Conservation (phyloP, 116 monocot genomes). For the Zostera marina region DNA sequence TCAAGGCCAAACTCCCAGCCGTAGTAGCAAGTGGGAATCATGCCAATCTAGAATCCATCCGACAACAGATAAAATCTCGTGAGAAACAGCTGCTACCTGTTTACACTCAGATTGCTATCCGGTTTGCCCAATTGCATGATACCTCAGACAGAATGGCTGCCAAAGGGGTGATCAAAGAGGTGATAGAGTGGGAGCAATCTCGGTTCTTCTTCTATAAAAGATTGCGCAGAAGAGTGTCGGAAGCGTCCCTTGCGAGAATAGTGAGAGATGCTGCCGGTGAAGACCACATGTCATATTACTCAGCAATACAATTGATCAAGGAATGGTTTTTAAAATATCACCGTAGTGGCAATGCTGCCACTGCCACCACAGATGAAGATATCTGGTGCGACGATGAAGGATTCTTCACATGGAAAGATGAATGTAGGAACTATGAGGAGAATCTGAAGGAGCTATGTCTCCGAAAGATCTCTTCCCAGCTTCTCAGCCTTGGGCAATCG, state of each 20-base stretch:
- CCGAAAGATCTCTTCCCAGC: slow-evolving; percentile 28
- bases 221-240: slow-evolving; percentile 58
- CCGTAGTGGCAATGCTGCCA: background rate
- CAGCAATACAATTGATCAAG: slow-evolving; percentile 56
- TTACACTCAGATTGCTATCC: slow-evolving; percentile 84
- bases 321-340: slow-evolving; percentile 38
- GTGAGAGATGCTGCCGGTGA: slow-evolving; percentile 54
- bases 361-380: slow-evolving; percentile 3
- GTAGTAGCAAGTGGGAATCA: slow-evolving; percentile 17
- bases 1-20: slow-evolving; percentile 39
- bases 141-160: slow-evolving; percentile 79
- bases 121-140: slow-evolving; percentile 91
- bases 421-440: slow-evolving; percentile 44
- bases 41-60: slow-evolving; percentile 26
- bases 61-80: slow-evolving; percentile 36
- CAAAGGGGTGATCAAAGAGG: slow-evolving; percentile 66
- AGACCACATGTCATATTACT: slow-evolving; percentile 23
- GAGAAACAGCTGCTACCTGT: slow-evolving; percentile 69
- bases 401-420: slow-evolving; percentile 73
- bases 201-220: slow-evolving; percentile 85
- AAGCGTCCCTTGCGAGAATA: slow-evolving; percentile 34
- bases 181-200: slow-evolving; percentile 72
- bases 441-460: slow-evolving; percentile 50
- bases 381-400: slow-evolving; percentile 69
- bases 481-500: slow-evolving; percentile 40